A percentile compares a stretch with the other conserved stretches of the same genome.
phyloP scores from a whole-genome alignment of 2,329 filamentous ascomycete species.

The Lachnellula hyalina region DNA sequence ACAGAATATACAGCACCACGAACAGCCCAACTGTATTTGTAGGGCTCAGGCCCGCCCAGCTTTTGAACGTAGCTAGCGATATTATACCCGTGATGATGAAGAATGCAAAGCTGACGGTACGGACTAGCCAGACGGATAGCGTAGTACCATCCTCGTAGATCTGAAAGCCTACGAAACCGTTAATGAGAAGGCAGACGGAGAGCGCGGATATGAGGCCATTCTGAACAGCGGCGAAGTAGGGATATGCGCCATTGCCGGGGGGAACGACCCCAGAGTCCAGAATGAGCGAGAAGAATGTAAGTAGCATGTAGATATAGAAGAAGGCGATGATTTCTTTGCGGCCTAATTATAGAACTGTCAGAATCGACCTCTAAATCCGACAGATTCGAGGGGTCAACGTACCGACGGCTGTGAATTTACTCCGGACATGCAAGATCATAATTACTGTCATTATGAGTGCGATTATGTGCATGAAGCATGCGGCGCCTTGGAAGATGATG shows the following conservation, averaged over 20 bases:
- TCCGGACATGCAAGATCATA: constrained; percentile 95
- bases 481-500: constrained; percentile 92
- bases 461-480: constrained; percentile 86
- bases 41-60: constrained; percentile 79
- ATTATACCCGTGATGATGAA: constrained; percentile 85
- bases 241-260: constrained; percentile 71
- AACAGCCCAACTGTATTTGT: constrained; percentile 86
- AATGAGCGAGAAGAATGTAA: constrained; percentile 82
- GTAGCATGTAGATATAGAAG: constrained; percentile 93
- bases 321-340: constrained; percentile 74
- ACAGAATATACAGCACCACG: constrained; percentile 85
- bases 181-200: constrained; percentile 86
- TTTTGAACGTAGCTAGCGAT: constrained; percentile 86
- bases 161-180: constrained; percentile 97
- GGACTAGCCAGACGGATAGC: constrained; percentile 87
- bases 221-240: constrained; percentile 88
- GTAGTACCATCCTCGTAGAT: constrained; percentile 95
- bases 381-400: constrained; percentile 34
- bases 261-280: constrained; percentile 91
- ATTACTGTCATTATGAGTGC: constrained; percentile 89
- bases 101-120: constrained; percentile 70
- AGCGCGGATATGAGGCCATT: constrained; percentile 79
- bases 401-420: constrained; percentile 98
- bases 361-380: constrained; percentile 6
- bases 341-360: constrained; percentile 35